Conservation (phyloP, 352 stramenopile species). For the Phytophthora sp. region DNA sequence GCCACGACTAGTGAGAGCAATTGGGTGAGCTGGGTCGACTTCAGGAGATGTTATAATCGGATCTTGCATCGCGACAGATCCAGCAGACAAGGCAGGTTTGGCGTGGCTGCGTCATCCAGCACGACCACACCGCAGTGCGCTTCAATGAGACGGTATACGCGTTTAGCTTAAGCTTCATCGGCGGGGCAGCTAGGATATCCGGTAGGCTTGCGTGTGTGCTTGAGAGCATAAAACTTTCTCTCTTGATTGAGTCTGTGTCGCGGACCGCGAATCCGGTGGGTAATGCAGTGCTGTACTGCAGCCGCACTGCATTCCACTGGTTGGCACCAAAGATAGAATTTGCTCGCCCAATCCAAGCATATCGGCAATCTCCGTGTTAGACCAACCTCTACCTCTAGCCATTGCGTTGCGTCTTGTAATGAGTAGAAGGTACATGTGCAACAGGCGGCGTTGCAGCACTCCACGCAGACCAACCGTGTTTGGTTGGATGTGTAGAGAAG, state of each 20-base stretch:
- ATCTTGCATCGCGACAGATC: not conserved
- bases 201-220: constrained; percentile 12
- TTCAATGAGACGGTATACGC: not conserved
- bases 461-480: too few relatives aligned
- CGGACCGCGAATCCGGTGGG: not conserved
- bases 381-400: constrained; percentile 1
- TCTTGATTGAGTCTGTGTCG: constrained; percentile 1
- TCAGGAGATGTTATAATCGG: not conserved
- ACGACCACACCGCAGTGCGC: not conserved
- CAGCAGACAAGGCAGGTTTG: not conserved
- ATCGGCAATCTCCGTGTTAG: not conserved
- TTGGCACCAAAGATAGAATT: constrained; percentile 11
- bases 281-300: constrained; percentile 1
- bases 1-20: not conserved
- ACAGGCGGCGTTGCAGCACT: too few relatives aligned
- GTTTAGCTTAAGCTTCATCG: constrained; percentile 2
- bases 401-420: not conserved
- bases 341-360: constrained; percentile 14
- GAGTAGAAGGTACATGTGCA: too few relatives aligned
- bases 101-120: not conserved
- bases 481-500: too few relatives aligned
- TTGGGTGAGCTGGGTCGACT: not conserved
- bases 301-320: constrained; percentile 12
- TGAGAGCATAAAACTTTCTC: constrained; percentile 9
- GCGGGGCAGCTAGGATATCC: not conserved